Evolutionary conservation across 768 basidiomycete genomes (phyloP), one percentile per base, ranked within the genome.

Genomic region (Mycena sanguinolenta): DNA sequence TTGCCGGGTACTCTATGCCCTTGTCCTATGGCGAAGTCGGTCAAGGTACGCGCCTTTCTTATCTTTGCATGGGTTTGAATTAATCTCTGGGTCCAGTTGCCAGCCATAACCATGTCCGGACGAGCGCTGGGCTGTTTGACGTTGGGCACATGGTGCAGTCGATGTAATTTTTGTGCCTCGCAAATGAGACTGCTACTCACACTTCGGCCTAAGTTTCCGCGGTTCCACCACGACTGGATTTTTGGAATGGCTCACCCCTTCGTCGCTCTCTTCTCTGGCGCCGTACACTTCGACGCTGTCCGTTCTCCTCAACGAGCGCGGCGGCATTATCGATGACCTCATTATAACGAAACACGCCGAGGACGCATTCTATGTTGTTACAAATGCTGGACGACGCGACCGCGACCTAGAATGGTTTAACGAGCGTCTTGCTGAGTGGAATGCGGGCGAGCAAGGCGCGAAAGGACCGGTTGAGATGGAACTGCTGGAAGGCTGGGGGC

Each of bases 91-190:
- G 12, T 2, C 34, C 78, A 98, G 97, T 95, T 62, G 90, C 92
- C 12, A 96, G 95, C 74, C 97, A 99, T 81, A 89, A 92, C 53
- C 93, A 98, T 76, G 94, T 97, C 59, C 91, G 98, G 49, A 88
- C 83, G 16, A 87, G 87, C 39, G 94, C 89, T 0, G 96, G 96
- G 0, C 84, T 99, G 36, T 99, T 99, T 79, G 98, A 99, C 77
- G 98, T 99, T 30, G 95, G 95, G 25, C 98, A 99, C 81, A 99
- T 99, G 97, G 94, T 99, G 19, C 97, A 99, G 79, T 90, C 91
- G 38, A 92, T 90, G 95, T 96, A 75, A 57, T 88, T 66, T 39
- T 63, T n/a, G 16, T 44, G 39, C 19, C 23, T 50, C 13, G 49
- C 8, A 25, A 42, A 10, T 49, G 60, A 27, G 17, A 14, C 27